A percentile compares a stretch with the other conserved stretches of the same genome.
phyloP scores from a whole-genome alignment of 2,329 filamentous ascomycete species.

The Aspergillus japonicus region DNA sequence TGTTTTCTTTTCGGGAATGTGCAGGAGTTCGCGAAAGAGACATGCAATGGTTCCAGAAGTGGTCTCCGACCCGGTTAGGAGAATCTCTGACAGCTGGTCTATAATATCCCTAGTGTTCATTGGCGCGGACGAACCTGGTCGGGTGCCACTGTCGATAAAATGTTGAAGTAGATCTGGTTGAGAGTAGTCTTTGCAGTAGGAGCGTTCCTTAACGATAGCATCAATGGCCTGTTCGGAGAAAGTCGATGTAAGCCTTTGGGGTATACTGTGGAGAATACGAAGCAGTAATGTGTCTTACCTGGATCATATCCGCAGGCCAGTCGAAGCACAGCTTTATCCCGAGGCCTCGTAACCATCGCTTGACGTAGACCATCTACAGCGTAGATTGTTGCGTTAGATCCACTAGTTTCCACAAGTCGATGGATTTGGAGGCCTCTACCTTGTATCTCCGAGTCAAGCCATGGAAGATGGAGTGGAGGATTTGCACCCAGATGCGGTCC shows the following conservation, averaged over 20 bases:
- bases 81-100: slow-evolving; percentile 5
- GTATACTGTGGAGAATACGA: no score
- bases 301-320: slow-evolving; percentile 7
- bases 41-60: slow-evolving; percentile 6
- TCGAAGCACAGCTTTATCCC: slow-evolving; percentile 3
- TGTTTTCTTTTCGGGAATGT: neutral
- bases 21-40: neutral
- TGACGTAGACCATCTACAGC: neutral
- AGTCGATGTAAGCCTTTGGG: no score
- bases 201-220: neutral
- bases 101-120: neutral
- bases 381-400: no score
- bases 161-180: slow-evolving; percentile 2
- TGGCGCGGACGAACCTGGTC: neutral
- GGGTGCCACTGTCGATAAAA: neutral
- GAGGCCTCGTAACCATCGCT: neutral
- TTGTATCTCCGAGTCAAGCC: slow-evolving; percentile 5
- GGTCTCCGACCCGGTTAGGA: slow-evolving; percentile 4
- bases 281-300: neutral
- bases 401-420: no score
- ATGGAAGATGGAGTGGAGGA: neutral
- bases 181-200: neutral
- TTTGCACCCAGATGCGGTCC: neutral
- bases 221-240: neutral
- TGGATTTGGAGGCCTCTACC: neutral